Percentiles rank a stretch among this genome's conserved stretches.
Conservation (phyloP, 176 grass and related monocot genomes). For the Eleusine coracana region DNA sequence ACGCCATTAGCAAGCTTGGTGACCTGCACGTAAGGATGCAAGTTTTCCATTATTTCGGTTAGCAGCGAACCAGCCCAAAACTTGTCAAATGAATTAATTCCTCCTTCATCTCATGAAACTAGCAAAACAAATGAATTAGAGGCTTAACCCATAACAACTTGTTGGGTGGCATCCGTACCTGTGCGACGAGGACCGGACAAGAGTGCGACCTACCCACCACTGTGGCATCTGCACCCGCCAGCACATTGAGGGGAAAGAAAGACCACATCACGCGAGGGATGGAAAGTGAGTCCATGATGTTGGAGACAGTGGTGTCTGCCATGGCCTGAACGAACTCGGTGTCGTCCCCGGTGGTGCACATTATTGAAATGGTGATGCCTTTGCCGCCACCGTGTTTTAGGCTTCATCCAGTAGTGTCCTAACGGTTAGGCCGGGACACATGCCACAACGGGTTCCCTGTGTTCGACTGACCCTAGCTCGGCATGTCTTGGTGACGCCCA, state of each 20-base stretch:
- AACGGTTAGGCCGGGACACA: conserved; percentile 49
- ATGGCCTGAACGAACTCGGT: conserved; percentile 57
- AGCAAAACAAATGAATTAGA: no score
- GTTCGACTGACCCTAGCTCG: no score
- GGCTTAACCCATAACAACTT: no score
- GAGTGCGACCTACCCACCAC: no score
- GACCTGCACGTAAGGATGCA: not conserved
- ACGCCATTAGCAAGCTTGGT: conserved; percentile 44
- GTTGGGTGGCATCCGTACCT: no score
- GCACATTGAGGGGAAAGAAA: not conserved
- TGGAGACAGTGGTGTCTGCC: conserved; percentile 25
- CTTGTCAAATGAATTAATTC: no score
- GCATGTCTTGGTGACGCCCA: no score
- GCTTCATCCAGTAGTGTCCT: conserved; percentile 47
- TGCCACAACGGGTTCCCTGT: conserved; percentile 9
- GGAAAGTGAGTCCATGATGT: conserved; percentile 15
- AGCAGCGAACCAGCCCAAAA: no score
- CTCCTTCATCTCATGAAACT: no score
- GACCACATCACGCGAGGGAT: not conserved
- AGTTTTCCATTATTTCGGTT: no score
- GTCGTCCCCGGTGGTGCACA: conserved; percentile 31
- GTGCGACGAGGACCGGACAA: not conserved
- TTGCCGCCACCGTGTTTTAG: not conserved
- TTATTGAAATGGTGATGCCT: not conserved
- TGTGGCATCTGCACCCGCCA: conserved; percentile 12